Base-by-base conservation (phyloP, 2,329 filamentous ascomycete genomes). In the Nakataea oryzae region DNA sequence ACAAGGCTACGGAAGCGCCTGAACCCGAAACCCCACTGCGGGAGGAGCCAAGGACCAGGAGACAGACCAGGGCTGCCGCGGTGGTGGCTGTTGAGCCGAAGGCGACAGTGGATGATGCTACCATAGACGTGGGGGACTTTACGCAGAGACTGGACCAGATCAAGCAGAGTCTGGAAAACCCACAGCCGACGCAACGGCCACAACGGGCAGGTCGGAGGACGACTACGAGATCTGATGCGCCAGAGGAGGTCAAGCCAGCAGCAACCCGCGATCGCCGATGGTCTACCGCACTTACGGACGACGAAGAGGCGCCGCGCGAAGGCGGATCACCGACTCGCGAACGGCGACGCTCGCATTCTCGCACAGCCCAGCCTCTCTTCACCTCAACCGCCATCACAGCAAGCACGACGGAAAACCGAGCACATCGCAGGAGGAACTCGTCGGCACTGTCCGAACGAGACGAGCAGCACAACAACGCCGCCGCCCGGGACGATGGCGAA, bases 41-140 rank as follows among this genome's bases (percentile, higher is more conserved):
- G 56, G 29, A 58, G 56, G 29, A n/a, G 26, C 29, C 14, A 26
- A 41, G 54, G 50, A 30, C 41, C 21, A 50, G 41, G 41, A 50
- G 41, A 21, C 41, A 50, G 21, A 21, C 41, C 41, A 50, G 41
- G n/a, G 41, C 41, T 21, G 17, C 41, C 17, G 41, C 14, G 4
- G 21, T 8, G 8, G 41, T 50, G 21, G n/a, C 41, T 50, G 21
- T n/a, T 11, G 41, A 50, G 17, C 41, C 41, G n/a, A 50, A 50
- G 41, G 41, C 41, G 41, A 17, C 41, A 7, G 41, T 12, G 41
- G 41, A n/a, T 21, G 41, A n/a, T 50, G 41, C 21, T 9, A 17
- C 41, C 7, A n/a, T 50, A 17, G 21, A 50, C 5, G 9, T 50
- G 41, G 41, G 69, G 30, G 68, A 66, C 26, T 67, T 71, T 30